A percentile compares a stretch with the other conserved stretches of the same genome.
phyloP scores from a whole-genome alignment of 805 yeast species.

The Wickerhamiella siamensis region DNA sequence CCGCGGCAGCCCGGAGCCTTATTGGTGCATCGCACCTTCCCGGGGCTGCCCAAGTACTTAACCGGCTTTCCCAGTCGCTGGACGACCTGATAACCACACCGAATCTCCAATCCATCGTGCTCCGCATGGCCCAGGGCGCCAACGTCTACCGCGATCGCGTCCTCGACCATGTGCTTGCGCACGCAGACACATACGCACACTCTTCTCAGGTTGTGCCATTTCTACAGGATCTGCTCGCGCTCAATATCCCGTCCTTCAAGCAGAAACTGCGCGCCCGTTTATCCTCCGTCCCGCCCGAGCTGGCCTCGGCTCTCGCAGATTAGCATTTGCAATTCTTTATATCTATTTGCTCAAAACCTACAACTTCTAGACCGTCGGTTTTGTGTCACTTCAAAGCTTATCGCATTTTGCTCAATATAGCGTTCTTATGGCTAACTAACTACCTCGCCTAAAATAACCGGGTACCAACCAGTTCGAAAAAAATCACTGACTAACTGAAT shows the following conservation, averaged over 20 bases:
- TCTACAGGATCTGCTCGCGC: constrained; percentile 7
- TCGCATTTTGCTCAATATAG: no score
- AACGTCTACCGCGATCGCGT: constrained; percentile 11
- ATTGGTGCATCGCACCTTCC: neutral
- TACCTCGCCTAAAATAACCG: no score
- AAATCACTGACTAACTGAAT: no score
- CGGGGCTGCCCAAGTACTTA: neutral
- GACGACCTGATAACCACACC: constrained; percentile 6
- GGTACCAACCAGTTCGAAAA: no score
- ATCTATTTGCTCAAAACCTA: no score
- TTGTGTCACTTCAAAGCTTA: no score
- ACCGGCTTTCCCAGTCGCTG: neutral
- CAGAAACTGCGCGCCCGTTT: constrained; percentile 6
- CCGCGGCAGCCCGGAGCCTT: constrained; percentile 1
- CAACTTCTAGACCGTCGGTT: no score
- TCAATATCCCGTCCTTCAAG: constrained; percentile 17
- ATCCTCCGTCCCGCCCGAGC: neutral
- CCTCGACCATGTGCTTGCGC: constrained; percentile 8
- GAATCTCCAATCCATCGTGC: constrained; percentile 3
- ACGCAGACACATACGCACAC: constrained; percentile 10
- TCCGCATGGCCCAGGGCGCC: constrained; percentile 9
- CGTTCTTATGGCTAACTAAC: no score
- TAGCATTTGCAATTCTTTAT: no score
- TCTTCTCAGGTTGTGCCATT: constrained; percentile 8
- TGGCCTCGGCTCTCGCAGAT: neutral